Conservation (phyloP, 106 monocot genomes). For the Dioscorea alata region DNA sequence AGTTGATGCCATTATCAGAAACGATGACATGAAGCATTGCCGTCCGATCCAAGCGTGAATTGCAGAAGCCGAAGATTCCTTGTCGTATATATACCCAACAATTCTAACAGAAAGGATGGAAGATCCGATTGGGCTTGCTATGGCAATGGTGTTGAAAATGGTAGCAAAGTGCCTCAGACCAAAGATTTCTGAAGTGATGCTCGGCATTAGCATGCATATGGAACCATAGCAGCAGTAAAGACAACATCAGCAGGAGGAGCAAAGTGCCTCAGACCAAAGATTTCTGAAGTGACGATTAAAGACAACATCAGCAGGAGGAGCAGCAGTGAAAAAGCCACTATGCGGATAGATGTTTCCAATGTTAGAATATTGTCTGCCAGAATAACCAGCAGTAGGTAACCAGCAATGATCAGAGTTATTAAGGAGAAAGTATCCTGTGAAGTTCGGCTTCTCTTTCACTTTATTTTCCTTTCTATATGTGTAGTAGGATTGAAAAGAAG, state of each 20-base stretch:
- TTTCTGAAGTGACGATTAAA: too few species aligned
- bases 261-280: too few species aligned
- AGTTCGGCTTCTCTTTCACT: too few species aligned
- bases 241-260: too few species aligned
- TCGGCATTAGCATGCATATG: conserved; percentile 91
- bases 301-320: conserved; percentile 58
- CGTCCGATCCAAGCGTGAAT: conserved; percentile 30
- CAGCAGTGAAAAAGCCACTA: conserved; percentile 32
- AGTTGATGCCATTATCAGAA: conserved; percentile 64
- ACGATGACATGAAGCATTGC: conserved; percentile 74
- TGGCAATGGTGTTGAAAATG: conserved; percentile 79
- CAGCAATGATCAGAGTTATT: conserved; percentile 48
- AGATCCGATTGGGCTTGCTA: conserved; percentile 79
- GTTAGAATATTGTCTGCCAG: conserved; percentile 41
- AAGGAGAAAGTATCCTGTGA: conserved; percentile 65
- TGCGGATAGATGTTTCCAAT: conserved; percentile 13
- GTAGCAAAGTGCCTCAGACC: conserved; percentile 86
- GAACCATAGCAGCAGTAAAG: conserved; percentile 92
- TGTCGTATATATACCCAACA: conserved; percentile 82
- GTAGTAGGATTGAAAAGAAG: too few species aligned
- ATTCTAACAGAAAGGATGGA: conserved; percentile 81
- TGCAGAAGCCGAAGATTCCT: conserved; percentile 29
- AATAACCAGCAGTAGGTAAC: conserved; percentile 79
- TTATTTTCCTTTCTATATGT: too few species aligned
- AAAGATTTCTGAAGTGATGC: conserved; percentile 82